A percentile compares a stretch with the other conserved stretches of the same genome.
phyloP scores from a whole-genome alignment of 805 yeast species.

The Monosporozyma servazzii region DNA sequence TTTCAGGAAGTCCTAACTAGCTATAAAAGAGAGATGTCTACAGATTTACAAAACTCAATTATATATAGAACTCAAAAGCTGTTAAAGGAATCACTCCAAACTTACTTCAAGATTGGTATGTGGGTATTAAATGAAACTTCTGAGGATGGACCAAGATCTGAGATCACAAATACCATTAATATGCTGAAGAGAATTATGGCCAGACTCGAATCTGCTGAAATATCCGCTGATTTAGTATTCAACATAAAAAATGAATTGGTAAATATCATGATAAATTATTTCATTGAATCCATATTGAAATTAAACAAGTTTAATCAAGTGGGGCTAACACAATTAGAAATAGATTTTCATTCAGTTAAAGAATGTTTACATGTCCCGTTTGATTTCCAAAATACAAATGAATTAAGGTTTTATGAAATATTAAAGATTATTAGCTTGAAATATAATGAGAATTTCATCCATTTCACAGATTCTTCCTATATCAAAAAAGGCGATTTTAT shows the following conservation, averaged over 20 bases:
- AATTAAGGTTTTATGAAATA: conserved; percentile 17
- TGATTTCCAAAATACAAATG: conserved; percentile 12
- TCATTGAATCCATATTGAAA: conserved; percentile 31
- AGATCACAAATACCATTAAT: conserved; percentile 24
- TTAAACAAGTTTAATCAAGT: conserved; percentile 29
- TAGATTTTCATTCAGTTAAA: conserved; percentile 28
- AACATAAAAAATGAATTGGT: conserved; percentile 22
- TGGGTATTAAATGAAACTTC: conserved; percentile 21
- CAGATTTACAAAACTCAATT: conserved; percentile 25
- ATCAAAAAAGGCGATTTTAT: conserved; percentile 26
- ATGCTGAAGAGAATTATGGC: conserved; percentile 14
- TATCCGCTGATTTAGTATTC: conserved; percentile 11
- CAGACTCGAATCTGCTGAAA: conserved; percentile 9
- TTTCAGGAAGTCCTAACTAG: conserved; percentile 26
- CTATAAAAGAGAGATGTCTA: conserved; percentile 20
- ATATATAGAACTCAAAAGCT: conserved; percentile 25
- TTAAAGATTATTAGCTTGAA: conserved; percentile 25
- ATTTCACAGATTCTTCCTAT: conserved; percentile 17
- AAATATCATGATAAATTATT: conserved; percentile 24
- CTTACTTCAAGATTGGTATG: conserved; percentile 27
- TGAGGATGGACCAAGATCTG: conserved; percentile 16
- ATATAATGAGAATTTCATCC: conserved; percentile 14
- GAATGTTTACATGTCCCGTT: conserved; percentile 19
- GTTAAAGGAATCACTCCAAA: conserved; percentile 23
- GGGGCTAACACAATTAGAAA: conserved; percentile 28